These are phyloP conservation scores for Suillus brevipes DNA, from an alignment of 768 basidiomycete species.

Conservation along the genomic window DNA sequence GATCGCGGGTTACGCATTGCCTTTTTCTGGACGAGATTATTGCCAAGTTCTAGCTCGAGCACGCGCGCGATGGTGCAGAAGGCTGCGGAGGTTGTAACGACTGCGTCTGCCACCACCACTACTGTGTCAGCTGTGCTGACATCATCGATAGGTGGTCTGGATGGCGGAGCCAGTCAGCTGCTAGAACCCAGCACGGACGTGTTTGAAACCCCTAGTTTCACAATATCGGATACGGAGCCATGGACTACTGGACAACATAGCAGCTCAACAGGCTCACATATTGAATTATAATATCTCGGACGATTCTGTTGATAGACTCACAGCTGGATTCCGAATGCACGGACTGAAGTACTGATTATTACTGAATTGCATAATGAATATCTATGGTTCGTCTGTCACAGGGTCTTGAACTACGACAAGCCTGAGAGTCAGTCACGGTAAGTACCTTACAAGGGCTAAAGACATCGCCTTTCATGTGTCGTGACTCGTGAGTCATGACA, in stretches of 20 bases:
- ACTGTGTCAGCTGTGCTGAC: not conserved
- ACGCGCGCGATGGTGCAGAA: constrained; percentile 4
- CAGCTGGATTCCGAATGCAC: not conserved
- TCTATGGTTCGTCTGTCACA: too few species aligned
- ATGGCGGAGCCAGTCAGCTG: not conserved
- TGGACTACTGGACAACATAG: constrained; percentile 1
- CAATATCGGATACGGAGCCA: not conserved
- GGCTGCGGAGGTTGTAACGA: constrained; percentile 1
- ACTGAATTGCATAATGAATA: not conserved
- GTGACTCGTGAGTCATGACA: too few species aligned
- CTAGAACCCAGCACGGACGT: not conserved
- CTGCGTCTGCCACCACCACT: not conserved
- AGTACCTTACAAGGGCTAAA: too few species aligned
- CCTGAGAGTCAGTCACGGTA: too few species aligned
- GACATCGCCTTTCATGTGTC: too few species aligned
- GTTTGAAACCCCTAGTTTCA: not conserved
- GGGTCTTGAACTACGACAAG: too few species aligned
- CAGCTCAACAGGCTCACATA: not conserved
- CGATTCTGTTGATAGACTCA: not conserved
- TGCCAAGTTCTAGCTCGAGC: constrained; percentile 44
- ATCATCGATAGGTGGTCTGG: not conserved
- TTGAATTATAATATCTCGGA: not conserved
- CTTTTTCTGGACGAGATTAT: constrained; percentile 84
- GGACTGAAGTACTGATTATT: not conserved
- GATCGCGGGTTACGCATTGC: constrained; percentile 78